phyloP scores from a whole-genome alignment of 148 eudicot species.

The Arctostaphylos glauca region DNA sequence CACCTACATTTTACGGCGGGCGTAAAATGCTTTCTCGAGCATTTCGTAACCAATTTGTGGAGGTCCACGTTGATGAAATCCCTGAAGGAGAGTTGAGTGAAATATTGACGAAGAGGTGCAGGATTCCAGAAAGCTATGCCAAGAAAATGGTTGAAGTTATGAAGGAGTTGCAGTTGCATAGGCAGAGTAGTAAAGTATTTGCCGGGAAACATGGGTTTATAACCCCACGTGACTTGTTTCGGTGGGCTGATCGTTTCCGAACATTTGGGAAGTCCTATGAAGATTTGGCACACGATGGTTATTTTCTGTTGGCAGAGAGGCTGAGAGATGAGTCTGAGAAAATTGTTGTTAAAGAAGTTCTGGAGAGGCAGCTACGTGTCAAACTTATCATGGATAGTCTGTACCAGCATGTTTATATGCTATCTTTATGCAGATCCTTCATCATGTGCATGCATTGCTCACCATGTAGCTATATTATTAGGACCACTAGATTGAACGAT shows the following conservation, averaged over 20 bases:
- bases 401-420: constrained; percentile 58
- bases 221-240: constrained; percentile 91
- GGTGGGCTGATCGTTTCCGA: constrained; percentile 89
- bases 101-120: constrained; percentile 69
- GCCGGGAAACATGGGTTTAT: constrained; percentile 99
- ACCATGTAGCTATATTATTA: not conserved
- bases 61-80: constrained; percentile 95
- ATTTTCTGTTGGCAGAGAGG: constrained; percentile 88
- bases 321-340: constrained; percentile 79
- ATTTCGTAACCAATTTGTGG: constrained; percentile 97
- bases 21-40: constrained; percentile 99
- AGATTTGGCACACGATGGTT: constrained; percentile 86
- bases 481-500: not conserved
- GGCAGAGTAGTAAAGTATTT: constrained; percentile 90
- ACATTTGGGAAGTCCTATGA: constrained; percentile 58
- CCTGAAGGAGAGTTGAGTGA: constrained; percentile 71
- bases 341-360: constrained; percentile 63
- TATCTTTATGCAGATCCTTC: not conserved
- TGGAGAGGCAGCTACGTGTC: constrained; percentile 62
- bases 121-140: constrained; percentile 72
- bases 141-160: constrained; percentile 84
- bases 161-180: constrained; percentile 88
- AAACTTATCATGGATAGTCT: constrained; percentile 43
- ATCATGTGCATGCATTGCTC: not conserved
- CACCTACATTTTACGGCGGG: constrained; percentile 95